These are phyloP conservation scores for Fusarium sp. DNA, from an alignment of 2,329 filamentous ascomycete species.

Conservation along the genomic window DNA sequence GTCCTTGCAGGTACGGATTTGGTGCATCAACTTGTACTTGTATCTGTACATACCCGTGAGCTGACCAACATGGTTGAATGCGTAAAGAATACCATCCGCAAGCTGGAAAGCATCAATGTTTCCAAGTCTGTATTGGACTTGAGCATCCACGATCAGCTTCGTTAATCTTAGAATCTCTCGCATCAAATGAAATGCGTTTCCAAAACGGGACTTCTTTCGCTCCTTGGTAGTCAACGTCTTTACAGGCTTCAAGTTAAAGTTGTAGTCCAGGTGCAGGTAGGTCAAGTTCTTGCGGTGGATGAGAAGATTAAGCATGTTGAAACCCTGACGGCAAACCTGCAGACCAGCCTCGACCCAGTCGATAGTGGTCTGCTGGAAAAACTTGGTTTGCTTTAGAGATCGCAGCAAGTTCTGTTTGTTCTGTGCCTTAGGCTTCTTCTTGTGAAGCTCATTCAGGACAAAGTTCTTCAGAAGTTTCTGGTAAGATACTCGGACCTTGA, in stretches of 20 bases:
- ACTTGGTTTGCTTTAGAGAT: slow-evolving; percentile 95
- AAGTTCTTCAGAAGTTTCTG: slow-evolving; percentile 97
- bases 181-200: slow-evolving; percentile 99
- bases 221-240: slow-evolving; percentile 99
- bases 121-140: slow-evolving; percentile 95
- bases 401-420: slow-evolving; percentile 93
- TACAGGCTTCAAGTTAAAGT: slow-evolving; percentile 99
- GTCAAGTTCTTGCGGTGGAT: slow-evolving; percentile 99
- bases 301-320: slow-evolving; percentile 98
- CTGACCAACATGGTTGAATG: slow-evolving; percentile 98
- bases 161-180: slow-evolving; percentile 95
- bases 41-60: slow-evolving; percentile 99
- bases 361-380: slow-evolving; percentile 99
- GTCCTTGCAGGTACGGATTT: slow-evolving; percentile 98
- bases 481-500: slow-evolving; percentile 97
- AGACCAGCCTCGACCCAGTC: slow-evolving; percentile 99
- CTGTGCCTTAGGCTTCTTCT: slow-evolving; percentile 93
- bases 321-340: slow-evolving; percentile 97
- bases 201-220: slow-evolving; percentile 98
- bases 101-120: slow-evolving; percentile 99
- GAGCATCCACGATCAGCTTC: slow-evolving; percentile 97
- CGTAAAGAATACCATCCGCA: slow-evolving; percentile 98
- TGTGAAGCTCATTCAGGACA: slow-evolving; percentile 96
- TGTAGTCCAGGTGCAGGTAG: slow-evolving; percentile 98
- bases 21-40: slow-evolving; percentile 99